These are phyloP conservation scores for Cercis canadensis DNA, from an alignment of 306 rosid genomes.

Conservation along the genomic window DNA sequence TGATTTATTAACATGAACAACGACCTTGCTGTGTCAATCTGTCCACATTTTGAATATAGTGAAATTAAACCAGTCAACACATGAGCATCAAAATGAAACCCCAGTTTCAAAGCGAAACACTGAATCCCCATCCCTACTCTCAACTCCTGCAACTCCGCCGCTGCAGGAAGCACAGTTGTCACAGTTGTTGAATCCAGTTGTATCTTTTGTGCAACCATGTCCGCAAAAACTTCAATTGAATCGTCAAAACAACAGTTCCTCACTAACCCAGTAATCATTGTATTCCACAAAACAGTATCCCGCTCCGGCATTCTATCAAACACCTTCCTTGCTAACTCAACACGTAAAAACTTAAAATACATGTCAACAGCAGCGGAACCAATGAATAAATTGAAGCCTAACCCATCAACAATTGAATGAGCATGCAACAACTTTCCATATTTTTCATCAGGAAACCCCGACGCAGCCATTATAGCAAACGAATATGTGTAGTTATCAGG, in stretches of 20 bases:
- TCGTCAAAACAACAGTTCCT: conserved; percentile 63
- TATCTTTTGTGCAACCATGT: conserved; percentile 60
- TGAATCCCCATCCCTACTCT: conserved; percentile 71
- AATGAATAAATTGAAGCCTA: conserved; percentile 58
- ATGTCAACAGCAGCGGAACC: conserved; percentile 74
- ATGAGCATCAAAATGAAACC: conserved; percentile 60
- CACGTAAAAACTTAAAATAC: conserved; percentile 61
- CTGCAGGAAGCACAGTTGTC: conserved; percentile 77
- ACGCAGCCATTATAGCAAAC: conserved; percentile 66
- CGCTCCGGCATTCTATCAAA: conserved; percentile 70
- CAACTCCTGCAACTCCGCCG: conserved; percentile 75
- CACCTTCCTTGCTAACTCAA: conserved; percentile 72
- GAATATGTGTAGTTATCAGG: conserved; percentile 80
- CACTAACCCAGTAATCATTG: conserved; percentile 76
- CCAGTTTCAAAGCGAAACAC: conserved; percentile 68
- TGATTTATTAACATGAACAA: conserved; percentile 62
- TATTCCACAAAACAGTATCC: conserved; percentile 83
- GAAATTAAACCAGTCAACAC: conserved; percentile 86
- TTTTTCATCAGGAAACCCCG: conserved; percentile 43
- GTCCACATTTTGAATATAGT: conserved; percentile 76
- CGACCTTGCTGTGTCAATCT: conserved; percentile 55
- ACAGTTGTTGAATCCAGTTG: conserved; percentile 66
- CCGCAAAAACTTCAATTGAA: conserved; percentile 49
- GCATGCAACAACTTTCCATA: conserved; percentile 66
- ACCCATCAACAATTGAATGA: conserved; percentile 71